Conservation (phyloP, 2,329 filamentous ascomycete genomes). For the Tolypocladium cylindrosporum region DNA sequence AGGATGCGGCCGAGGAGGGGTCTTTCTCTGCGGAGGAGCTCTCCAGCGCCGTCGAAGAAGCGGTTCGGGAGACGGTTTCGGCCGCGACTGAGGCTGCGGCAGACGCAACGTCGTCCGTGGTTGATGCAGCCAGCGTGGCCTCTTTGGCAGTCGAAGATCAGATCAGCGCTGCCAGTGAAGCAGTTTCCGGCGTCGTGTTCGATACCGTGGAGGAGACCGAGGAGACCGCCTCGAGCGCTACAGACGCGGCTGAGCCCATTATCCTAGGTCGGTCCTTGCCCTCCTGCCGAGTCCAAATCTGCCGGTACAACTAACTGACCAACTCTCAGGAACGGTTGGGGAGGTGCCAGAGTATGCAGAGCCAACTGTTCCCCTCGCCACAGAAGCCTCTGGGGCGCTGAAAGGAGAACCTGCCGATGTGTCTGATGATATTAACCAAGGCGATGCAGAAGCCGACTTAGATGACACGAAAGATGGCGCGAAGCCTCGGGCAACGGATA, state of each 20-base stretch:
- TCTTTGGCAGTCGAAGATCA: not conserved
- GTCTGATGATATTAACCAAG: not conserved
- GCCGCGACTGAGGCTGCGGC: conserved; percentile 9
- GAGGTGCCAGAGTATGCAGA: not conserved
- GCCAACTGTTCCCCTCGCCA: not conserved
- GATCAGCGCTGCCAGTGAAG: not conserved
- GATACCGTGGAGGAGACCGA: not conserved
- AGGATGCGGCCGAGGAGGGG: not conserved
- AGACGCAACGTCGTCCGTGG: not conserved
- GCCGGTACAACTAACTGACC: not conserved
- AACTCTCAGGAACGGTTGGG: not conserved
- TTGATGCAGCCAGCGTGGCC: conserved; percentile 4
- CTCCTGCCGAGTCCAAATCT: no score
- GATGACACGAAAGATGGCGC: conserved; percentile 15
- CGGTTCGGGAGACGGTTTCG: conserved; percentile 14
- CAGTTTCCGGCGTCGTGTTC: not conserved
- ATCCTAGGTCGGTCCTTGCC: not conserved
- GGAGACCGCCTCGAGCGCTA: not conserved
- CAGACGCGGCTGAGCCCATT: not conserved
- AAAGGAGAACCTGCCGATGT: not conserved
- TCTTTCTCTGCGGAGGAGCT: not conserved
- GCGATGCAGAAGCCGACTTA: conserved; percentile 9
- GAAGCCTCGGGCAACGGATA: conserved; percentile 12
- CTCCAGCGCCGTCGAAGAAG: not conserved
- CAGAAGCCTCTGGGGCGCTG: not conserved